Percentiles rank a stretch among this genome's conserved stretches.
These are phyloP conservation scores for Radiomyces spectabilis DNA, from an alignment of 192 early-diverging fungal species.

Conservation along the genomic window DNA sequence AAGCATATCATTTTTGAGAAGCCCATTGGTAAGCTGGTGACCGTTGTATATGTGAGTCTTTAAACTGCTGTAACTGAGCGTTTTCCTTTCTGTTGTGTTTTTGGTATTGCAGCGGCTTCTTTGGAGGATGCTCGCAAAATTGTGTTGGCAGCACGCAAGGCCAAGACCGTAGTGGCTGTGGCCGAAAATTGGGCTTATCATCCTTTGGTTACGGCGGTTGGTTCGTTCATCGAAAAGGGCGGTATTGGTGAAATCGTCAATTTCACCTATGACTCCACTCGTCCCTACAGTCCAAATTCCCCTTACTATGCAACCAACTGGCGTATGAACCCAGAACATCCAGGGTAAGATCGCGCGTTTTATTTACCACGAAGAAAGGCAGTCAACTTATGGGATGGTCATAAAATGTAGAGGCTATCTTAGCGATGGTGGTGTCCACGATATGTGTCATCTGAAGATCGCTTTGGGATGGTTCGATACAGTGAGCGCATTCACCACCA, in stretches of 20 bases:
- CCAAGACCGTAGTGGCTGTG: constrained; percentile 18
- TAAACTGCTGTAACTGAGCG: too few species aligned
- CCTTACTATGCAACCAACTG: constrained; percentile 23
- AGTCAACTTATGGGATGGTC: too few species aligned
- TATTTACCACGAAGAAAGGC: too few species aligned
- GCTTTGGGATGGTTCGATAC: constrained; percentile 18
- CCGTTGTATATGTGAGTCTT: too few species aligned
- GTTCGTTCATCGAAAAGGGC: constrained; percentile 15
- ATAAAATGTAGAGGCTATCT: constrained; percentile 31
- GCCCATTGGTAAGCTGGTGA: constrained; percentile 21
- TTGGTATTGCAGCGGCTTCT: constrained; percentile 9
- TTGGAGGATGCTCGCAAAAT: constrained; percentile 24
- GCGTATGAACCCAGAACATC: constrained; percentile 30
- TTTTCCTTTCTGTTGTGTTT: not conserved
- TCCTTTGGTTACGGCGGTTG: constrained; percentile 15
- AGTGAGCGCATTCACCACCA: constrained; percentile 18
- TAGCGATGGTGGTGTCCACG: constrained; percentile 28
- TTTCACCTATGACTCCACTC: constrained; percentile 21
- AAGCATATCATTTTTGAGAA: constrained; percentile 32
- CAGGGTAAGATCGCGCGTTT: too few species aligned
- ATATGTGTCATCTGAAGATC: constrained; percentile 18
- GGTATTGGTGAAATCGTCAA: constrained; percentile 28
- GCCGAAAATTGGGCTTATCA: constrained; percentile 28
- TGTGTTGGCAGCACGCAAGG: constrained; percentile 6
- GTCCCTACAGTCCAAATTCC: constrained; percentile 21